A percentile compares a stretch with the other conserved stretches of the same genome.
phyloP scores from a whole-genome alignment of 352 stramenopile genomes.

The Pythium apleroticum region DNA sequence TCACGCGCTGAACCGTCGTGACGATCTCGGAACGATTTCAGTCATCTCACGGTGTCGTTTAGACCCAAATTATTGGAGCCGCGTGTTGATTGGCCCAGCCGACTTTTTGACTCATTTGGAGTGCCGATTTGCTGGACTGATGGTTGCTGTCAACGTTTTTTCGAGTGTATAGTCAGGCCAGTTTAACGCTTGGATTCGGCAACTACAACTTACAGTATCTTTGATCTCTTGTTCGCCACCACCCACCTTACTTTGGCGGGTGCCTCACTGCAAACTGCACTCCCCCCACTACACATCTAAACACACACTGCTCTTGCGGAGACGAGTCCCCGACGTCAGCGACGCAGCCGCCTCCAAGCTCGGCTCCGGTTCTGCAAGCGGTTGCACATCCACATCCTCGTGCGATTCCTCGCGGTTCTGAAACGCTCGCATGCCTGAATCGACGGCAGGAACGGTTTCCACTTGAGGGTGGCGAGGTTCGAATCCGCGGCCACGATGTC shows the following conservation, averaged over 20 bases:
- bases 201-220: slow-evolving; percentile 13
- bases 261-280: background rate
- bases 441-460: background rate
- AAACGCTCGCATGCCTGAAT: background rate
- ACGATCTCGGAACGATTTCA: slow-evolving; percentile 5
- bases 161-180: slow-evolving; percentile 1
- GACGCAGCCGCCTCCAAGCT: background rate
- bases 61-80: background rate
- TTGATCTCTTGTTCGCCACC: background rate
- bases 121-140: slow-evolving; percentile 17
- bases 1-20: slow-evolving; percentile 10
- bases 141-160: background rate
- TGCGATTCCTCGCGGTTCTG: background rate
- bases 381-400: background rate
- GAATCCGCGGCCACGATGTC: background rate
- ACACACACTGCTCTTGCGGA: slow-evolving; percentile 20
- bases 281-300: slow-evolving; percentile 10
- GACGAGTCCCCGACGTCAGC: background rate
- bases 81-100: slow-evolving; percentile 13
- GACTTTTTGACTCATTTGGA: slow-evolving; percentile 5
- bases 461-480: background rate
- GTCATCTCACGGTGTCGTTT: background rate
- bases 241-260: background rate
- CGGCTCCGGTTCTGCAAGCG: background rate
- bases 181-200: slow-evolving; percentile 12